A percentile compares a stretch with the other conserved stretches of the same genome.
Evolutionary conservation across 2,329 filamentous ascomycete genomes (phyloP).

Genomic region (Fusarium continuum): DNA sequence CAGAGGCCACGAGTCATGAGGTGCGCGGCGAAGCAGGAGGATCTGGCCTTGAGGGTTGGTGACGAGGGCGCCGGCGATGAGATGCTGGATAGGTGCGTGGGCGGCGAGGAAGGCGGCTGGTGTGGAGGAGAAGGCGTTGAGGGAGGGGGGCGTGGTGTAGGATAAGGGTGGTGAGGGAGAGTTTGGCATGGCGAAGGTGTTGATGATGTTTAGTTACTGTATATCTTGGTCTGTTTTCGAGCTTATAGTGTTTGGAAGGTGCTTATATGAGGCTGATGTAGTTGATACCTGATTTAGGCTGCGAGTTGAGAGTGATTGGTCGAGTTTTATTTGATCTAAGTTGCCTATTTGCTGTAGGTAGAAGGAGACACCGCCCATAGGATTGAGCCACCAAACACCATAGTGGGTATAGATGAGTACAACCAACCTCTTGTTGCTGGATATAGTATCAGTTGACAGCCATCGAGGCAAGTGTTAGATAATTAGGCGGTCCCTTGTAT

Average conservation of each 20-base stretch:
- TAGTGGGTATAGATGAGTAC: no score
- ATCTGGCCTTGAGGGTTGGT: slow-evolving; percentile 30
- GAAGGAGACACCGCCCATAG: slow-evolving; percentile 8
- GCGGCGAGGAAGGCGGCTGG: slow-evolving; percentile 29
- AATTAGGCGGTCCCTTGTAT: no score
- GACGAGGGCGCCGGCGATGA: slow-evolving; percentile 41
- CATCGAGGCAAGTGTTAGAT: background rate
- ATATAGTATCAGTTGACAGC: no score
- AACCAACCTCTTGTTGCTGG: no score
- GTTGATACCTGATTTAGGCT: slow-evolving; percentile 29
- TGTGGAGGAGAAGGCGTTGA: slow-evolving; percentile 19
- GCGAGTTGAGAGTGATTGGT: slow-evolving; percentile 25
- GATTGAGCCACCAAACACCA: background rate
- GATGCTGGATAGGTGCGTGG: slow-evolving; percentile 34
- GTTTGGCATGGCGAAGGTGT: background rate
- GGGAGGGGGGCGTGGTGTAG: slow-evolving; percentile 28
- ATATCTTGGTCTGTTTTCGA: background rate
- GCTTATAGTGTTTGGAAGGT: background rate
- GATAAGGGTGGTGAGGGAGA: slow-evolving; percentile 20
- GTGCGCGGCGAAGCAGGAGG: slow-evolving; percentile 40
- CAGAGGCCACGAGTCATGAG: slow-evolving; percentile 43
- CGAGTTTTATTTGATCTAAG: no score
- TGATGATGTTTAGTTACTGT: background rate
- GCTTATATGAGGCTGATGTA: background rate
- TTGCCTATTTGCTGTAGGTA: no score